A percentile compares a stretch with the other conserved stretches of the same genome.
These are phyloP conservation scores for Hydnomerulius pinastri DNA, from an alignment of 768 basidiomycete species.

Conservation along the genomic window DNA sequence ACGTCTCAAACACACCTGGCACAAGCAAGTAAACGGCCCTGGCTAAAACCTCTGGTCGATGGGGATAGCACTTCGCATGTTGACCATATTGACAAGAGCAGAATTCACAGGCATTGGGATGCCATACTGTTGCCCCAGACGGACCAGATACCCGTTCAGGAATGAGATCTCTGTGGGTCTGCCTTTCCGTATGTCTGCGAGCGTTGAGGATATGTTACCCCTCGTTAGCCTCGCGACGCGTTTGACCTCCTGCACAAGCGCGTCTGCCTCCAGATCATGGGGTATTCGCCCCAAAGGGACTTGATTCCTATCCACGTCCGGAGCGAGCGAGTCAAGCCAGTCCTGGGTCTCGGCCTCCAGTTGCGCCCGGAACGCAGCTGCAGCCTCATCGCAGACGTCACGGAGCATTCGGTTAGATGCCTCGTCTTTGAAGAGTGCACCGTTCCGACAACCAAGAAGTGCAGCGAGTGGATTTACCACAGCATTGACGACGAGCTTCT, in stretches of 20 bases:
- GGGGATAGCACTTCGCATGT: slow-evolving; percentile 58
- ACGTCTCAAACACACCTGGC: slow-evolving; percentile 12
- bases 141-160: slow-evolving; percentile 79
- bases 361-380: slow-evolving; percentile 56
- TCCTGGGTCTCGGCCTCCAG: slow-evolving; percentile 40
- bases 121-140: slow-evolving; percentile 56
- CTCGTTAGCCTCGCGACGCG: slow-evolving; percentile 59
- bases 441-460: slow-evolving; percentile 78
- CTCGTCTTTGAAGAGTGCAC: slow-evolving; percentile 56
- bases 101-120: slow-evolving; percentile 60
- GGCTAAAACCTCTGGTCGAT: slow-evolving; percentile 43
- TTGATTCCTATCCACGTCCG: slow-evolving; percentile 23
- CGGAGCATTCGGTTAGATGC: slow-evolving; percentile 47
- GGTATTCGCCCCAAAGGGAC: slow-evolving; percentile 45
- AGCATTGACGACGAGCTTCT: slow-evolving; percentile 80
- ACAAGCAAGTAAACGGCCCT: not conserved
- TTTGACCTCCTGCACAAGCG: slow-evolving; percentile 57
- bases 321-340: slow-evolving; percentile 25
- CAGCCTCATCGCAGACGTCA: slow-evolving; percentile 72
- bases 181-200: slow-evolving; percentile 66
- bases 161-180: slow-evolving; percentile 75
- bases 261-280: slow-evolving; percentile 40
- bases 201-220: slow-evolving; percentile 79
- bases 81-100: slow-evolving; percentile 58
- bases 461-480: slow-evolving; percentile 87